Conservation (phyloP, 805 yeast species). For the Barnettozyma populi region DNA sequence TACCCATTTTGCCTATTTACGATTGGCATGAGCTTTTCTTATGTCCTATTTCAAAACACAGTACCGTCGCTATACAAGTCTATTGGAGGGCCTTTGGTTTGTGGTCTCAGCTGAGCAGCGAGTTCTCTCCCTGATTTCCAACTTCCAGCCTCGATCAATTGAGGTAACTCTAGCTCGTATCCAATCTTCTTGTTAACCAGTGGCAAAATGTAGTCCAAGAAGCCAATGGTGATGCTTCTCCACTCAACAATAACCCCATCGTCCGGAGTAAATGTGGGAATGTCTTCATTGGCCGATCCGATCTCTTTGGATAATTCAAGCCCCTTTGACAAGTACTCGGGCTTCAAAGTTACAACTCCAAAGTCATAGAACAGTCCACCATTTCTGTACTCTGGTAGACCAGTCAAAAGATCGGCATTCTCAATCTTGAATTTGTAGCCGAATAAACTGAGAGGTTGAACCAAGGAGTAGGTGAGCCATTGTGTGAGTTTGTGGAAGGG, state of each 20-base stretch:
- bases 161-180: conserved; percentile 43
- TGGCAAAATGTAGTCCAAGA: conserved; percentile 48
- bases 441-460: conserved; percentile 44
- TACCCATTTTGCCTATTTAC: too few relatives aligned
- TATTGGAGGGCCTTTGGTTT: conserved; percentile 57
- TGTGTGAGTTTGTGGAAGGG: conserved; percentile 65
- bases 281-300: conserved; percentile 22
- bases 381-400: conserved; percentile 81
- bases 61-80: conserved; percentile 61
- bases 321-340: conserved; percentile 34
- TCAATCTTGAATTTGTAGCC: conserved; percentile 52
- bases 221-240: conserved; percentile 57
- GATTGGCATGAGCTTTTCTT: too few relatives aligned
- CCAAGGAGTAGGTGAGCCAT: conserved; percentile 59
- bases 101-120: conserved; percentile 45
- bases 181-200: conserved; percentile 42
- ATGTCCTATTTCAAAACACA: conserved; percentile 51
- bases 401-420: conserved; percentile 76
- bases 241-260: conserved; percentile 63
- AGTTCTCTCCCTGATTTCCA: conserved; percentile 64
- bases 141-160: conserved; percentile 61
- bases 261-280: conserved; percentile 48
- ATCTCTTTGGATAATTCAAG: conserved; percentile 29
- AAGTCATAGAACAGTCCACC: conserved; percentile 61
- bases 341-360: conserved; percentile 44